Evolutionary conservation across 148 eudicot species (phyloP).

Genomic region (Bassia scoparia): DNA sequence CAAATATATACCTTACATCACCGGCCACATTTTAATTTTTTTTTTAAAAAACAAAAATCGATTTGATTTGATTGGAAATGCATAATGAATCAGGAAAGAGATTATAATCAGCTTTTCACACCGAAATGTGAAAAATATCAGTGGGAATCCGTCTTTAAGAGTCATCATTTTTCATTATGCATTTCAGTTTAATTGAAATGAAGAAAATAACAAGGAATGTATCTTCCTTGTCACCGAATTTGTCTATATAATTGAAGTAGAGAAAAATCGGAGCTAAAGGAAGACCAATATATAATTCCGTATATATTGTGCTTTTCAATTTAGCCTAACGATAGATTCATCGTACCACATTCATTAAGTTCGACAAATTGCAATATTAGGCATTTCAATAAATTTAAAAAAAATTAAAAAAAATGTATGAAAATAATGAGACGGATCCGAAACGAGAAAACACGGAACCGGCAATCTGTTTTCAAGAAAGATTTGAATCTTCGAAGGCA

Average conservation of each 20-base stretch:
- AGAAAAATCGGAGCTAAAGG: slow-evolving; percentile 34
- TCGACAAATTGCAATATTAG: slow-evolving; percentile 28
- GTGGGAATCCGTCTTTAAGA: too few species aligned
- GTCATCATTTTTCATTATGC: too few species aligned
- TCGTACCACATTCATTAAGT: neutral
- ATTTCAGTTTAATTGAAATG: too few species aligned
- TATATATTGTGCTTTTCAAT: slow-evolving; percentile 4
- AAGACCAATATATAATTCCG: slow-evolving; percentile 11
- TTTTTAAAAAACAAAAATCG: too few species aligned
- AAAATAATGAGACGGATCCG: slow-evolving; percentile 41
- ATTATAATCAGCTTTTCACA: slow-evolving; percentile 23
- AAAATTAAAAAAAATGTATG: slow-evolving; percentile 26
- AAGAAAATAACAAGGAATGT: too few species aligned
- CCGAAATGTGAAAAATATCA: slow-evolving; percentile 15
- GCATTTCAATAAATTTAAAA: neutral
- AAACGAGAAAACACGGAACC: slow-evolving; percentile 26
- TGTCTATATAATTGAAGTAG: too few species aligned
- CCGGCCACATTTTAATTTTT: too few species aligned
- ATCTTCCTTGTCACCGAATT: slow-evolving; percentile 25
- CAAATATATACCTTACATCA: too few species aligned
- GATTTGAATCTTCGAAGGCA: slow-evolving; percentile 55
- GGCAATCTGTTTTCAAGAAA: slow-evolving; percentile 42
- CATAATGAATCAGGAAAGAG: slow-evolving; percentile 27
- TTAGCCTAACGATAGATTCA: slow-evolving; percentile 33
- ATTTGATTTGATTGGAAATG: too few species aligned